phyloP scores from a whole-genome alignment of 129 eudicot species.

The Pittosporum tobira region DNA sequence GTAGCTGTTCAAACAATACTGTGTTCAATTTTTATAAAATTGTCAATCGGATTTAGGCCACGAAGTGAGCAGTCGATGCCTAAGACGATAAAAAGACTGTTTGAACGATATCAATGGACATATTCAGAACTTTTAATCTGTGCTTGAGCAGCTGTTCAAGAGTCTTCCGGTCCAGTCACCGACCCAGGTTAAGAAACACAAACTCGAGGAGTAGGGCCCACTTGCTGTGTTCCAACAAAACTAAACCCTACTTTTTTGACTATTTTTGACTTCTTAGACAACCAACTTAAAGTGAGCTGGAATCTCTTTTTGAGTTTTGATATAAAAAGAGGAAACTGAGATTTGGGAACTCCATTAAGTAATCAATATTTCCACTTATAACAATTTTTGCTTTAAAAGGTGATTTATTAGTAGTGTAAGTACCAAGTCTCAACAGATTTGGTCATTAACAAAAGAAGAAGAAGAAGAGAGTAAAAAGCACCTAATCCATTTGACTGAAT shows the following conservation, averaged over 20 bases:
- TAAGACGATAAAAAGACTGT: too few species aligned
- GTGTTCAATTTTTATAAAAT: too few species aligned
- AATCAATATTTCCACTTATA: not conserved
- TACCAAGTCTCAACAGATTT: conserved; percentile 4
- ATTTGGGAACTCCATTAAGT: not conserved
- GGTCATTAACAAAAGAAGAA: conserved; percentile 1
- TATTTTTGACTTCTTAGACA: not conserved
- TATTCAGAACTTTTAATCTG: too few species aligned
- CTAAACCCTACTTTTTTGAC: not conserved
- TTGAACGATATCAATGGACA: too few species aligned
- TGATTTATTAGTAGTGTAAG: not conserved
- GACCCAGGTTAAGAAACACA: too few species aligned
- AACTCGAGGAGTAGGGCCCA: not conserved
- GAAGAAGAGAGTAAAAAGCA: not conserved
- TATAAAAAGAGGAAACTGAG: not conserved
- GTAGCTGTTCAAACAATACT: too few species aligned
- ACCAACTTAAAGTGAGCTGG: not conserved
- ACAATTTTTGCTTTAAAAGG: conserved; percentile 4
- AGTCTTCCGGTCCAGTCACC: too few species aligned
- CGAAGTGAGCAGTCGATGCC: too few species aligned
- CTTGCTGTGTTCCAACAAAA: too few species aligned
- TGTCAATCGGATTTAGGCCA: too few species aligned
- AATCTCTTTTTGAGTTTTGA: not conserved
- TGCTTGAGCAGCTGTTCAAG: too few species aligned
- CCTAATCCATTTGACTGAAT: not conserved